Percentiles rank a stretch among this genome's conserved stretches.
phyloP scores from a whole-genome alignment of 192 early-diverging fungal genomes.

The Jimgerdemannia lactiflua region DNA sequence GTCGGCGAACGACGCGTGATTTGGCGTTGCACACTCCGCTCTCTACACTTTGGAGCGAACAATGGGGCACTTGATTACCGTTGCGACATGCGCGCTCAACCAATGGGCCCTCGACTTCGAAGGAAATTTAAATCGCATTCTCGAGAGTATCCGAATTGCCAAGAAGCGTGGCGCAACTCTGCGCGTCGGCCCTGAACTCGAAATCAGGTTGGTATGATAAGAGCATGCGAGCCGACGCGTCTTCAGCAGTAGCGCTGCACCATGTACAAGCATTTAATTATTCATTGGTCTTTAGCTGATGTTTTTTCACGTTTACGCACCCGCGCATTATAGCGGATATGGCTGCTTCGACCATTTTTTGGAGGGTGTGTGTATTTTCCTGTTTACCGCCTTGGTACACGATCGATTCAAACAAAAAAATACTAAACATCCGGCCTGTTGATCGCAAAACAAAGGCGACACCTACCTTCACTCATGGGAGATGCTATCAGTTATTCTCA shows the following conservation, averaged over 20 bases:
- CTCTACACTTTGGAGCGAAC: neutral
- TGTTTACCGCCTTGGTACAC: neutral
- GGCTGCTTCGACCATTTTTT: slow-evolving; percentile 98
- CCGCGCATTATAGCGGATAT: slow-evolving; percentile 66
- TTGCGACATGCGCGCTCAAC: slow-evolving; percentile 82
- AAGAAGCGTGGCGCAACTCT: slow-evolving; percentile 77
- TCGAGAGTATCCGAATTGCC: slow-evolving; percentile 79
- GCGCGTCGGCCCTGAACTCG: slow-evolving; percentile 93
- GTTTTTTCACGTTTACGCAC: neutral
- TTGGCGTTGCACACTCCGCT: neutral
- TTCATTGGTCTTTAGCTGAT: too few relatives aligned
- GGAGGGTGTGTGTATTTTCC: slow-evolving; percentile 56
- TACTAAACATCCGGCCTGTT: neutral
- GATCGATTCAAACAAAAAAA: neutral
- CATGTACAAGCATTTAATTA: too few relatives aligned
- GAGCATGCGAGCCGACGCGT: neutral
- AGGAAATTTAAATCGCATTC: slow-evolving; percentile 88
- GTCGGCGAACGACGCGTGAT: neutral
- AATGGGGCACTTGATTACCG: slow-evolving; percentile 62
- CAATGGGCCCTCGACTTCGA: slow-evolving; percentile 98
- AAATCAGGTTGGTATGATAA: slow-evolving; percentile 76
- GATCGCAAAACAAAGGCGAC: slow-evolving; percentile 57
- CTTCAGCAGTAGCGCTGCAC: too few relatives aligned
- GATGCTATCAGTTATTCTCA: slow-evolving; percentile 73
- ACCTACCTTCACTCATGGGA: slow-evolving; percentile 96